A percentile compares a stretch with the other conserved stretches of the same genome.
Conservation (phyloP, 495 filamentous ascomycete species). For the Hypoxylon lienhwacheense region DNA sequence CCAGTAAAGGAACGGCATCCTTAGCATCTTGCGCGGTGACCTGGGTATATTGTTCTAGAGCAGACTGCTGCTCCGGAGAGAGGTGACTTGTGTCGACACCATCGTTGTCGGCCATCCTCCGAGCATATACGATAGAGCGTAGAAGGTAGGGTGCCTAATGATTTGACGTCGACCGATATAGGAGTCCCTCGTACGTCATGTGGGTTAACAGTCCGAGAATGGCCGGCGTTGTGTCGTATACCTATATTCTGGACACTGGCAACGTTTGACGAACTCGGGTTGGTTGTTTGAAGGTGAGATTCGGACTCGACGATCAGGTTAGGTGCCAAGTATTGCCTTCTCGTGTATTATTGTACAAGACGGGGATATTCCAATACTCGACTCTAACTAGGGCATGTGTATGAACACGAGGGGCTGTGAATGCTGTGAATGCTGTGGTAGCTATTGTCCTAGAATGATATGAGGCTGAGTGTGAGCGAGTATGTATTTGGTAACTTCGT, state of each 20-base stretch:
- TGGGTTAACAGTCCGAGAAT: neutral
- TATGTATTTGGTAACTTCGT: neutral
- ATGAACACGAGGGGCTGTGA: too few relatives aligned
- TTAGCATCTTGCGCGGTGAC: conserved; percentile 80
- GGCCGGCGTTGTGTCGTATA: neutral
- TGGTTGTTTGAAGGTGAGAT: neutral
- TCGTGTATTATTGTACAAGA: too few relatives aligned
- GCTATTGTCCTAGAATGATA: too few relatives aligned
- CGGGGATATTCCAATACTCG: too few relatives aligned
- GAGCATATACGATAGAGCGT: neutral
- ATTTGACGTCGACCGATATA: neutral
- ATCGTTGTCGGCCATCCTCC: conserved; percentile 41
- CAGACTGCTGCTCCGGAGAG: conserved; percentile 71
- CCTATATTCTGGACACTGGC: too few relatives aligned
- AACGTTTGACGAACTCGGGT: too few relatives aligned
- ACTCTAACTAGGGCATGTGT: too few relatives aligned
- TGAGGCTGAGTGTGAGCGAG: too few relatives aligned
- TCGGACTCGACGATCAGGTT: too few relatives aligned
- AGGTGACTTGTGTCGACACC: conserved; percentile 69
- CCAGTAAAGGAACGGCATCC: conserved; percentile 78
- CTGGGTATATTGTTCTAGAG: conserved; percentile 82
- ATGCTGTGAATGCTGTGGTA: too few relatives aligned
- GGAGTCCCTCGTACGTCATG: conserved; percentile 13
- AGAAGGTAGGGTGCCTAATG: neutral
- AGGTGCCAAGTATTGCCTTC: too few relatives aligned